A percentile compares a stretch with the other conserved stretches of the same genome.
Evolutionary conservation across 1,284 basidiomycete species (phyloP).

Genomic region (Rhodotorula mucilaginosa): DNA sequence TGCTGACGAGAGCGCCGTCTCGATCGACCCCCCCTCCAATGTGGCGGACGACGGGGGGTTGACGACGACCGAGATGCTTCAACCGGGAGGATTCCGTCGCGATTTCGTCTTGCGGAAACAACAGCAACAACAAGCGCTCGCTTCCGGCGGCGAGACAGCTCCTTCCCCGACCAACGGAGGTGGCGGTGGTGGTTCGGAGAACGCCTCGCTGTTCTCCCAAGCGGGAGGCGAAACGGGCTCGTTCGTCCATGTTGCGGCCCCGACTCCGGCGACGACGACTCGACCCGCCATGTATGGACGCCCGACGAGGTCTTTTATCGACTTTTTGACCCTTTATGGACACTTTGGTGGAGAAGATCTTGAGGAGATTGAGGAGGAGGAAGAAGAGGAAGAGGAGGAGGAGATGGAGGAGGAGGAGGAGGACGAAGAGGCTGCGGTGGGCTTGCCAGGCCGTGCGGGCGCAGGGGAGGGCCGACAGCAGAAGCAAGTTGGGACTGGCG

Average conservation of each 20-base stretch:
- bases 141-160: not conserved
- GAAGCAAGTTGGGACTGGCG: slow-evolving; percentile 40
- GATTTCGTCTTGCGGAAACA: slow-evolving; percentile 63
- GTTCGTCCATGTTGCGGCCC: not conserved
- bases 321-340: slow-evolving; percentile 87
- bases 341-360: slow-evolving; percentile 77
- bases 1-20: not conserved
- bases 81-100: slow-evolving; percentile 87
- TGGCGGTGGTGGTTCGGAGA: slow-evolving; percentile 52
- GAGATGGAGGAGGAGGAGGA: slow-evolving; percentile 43
- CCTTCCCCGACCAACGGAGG: slow-evolving; percentile 55
- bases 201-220: not conserved
- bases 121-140: slow-evolving; percentile 52
- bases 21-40: slow-evolving; percentile 15
- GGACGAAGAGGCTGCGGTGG: slow-evolving; percentile 33
- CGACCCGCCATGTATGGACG: not conserved
- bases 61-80: slow-evolving; percentile 68
- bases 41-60: slow-evolving; percentile 13
- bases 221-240: slow-evolving; percentile 2
- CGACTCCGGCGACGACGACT: not conserved
- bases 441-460: too few relatives aligned
- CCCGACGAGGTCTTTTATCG: slow-evolving; percentile 61
- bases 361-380: slow-evolving; percentile 86
- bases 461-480: not conserved
- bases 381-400: slow-evolving; percentile 60